Conservation (phyloP, 1,139 yeast species). For the Suhomyces panamericanus region DNA sequence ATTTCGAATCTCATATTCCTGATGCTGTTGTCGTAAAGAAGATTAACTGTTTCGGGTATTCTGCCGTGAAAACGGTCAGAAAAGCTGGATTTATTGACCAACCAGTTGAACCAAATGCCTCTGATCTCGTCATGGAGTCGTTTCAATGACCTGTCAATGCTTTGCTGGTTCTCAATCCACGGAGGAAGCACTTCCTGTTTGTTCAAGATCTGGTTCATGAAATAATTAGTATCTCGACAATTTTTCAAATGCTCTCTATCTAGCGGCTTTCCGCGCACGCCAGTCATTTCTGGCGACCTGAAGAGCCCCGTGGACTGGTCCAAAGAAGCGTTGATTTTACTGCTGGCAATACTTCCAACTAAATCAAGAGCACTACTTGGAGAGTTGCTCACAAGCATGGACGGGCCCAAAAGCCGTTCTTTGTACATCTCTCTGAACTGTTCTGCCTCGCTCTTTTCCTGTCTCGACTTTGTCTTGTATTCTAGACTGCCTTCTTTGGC, state of each 20-base stretch:
- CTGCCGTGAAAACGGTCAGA: constrained; percentile 2
- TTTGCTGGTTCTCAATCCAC: constrained; percentile 81
- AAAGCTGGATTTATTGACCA: constrained; percentile 24
- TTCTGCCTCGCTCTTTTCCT: constrained; percentile 39
- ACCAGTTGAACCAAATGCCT: constrained; percentile 43
- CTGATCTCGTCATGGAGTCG: constrained; percentile 48
- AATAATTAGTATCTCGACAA: constrained; percentile 42
- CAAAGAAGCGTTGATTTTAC: constrained; percentile 71
- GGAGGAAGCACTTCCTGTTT: constrained; percentile 82
- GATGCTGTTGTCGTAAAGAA: constrained; percentile 5
- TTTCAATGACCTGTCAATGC: constrained; percentile 48
- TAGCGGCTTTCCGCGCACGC: constrained; percentile 64
- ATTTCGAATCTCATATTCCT: constrained; percentile 1
- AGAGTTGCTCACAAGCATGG: constrained; percentile 43
- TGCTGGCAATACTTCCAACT: constrained; percentile 69
- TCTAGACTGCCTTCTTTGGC: constrained; percentile 72
- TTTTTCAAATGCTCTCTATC: constrained; percentile 61
- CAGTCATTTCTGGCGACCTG: constrained; percentile 44
- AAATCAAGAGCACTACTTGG: constrained; percentile 43
- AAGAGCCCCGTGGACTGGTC: constrained; percentile 64
- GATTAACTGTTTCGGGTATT: background rate
- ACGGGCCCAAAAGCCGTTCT: constrained; percentile 63
- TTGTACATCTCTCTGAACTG: constrained; percentile 62
- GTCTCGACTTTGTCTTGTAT: constrained; percentile 50
- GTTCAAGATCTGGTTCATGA: constrained; percentile 56